A percentile compares a stretch with the other conserved stretches of the same genome.
Conservation (phyloP, 2,329 filamentous ascomycete genomes). For the Lasiodiplodia sp. region DNA sequence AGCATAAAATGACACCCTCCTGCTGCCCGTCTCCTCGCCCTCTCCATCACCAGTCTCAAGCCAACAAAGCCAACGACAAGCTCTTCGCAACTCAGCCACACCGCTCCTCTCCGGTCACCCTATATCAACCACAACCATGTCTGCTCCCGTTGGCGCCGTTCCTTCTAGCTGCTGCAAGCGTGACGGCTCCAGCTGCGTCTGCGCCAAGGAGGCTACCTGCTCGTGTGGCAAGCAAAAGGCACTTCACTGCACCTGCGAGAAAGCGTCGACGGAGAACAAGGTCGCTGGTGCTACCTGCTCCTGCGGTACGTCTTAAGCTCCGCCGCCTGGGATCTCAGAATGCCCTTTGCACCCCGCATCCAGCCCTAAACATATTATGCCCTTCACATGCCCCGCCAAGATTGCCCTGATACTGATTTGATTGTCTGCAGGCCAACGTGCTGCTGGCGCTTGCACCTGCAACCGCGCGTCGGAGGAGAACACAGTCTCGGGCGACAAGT, state of each 20-base stretch:
- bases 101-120: too few species aligned
- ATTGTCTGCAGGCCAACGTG: slow-evolving; percentile 65
- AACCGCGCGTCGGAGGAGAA: slow-evolving; percentile 77
- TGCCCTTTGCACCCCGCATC: slow-evolving; percentile 1
- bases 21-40: slow-evolving; percentile 3
- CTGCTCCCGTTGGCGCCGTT: slow-evolving; percentile 48
- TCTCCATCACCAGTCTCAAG: slow-evolving; percentile 3
- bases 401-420: not conserved
- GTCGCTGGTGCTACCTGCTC: slow-evolving; percentile 78
- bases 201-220: slow-evolving; percentile 70
- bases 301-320: slow-evolving; percentile 65
- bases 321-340: not conserved
- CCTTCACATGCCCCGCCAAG: not conserved
- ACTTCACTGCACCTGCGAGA: slow-evolving; percentile 85
- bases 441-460: slow-evolving; percentile 82
- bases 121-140: slow-evolving; percentile 39
- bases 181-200: slow-evolving; percentile 63
- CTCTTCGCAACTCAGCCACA: not conserved
- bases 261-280: slow-evolving; percentile 77
- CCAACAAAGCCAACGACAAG: not conserved
- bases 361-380: slow-evolving; percentile 5
- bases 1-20: slow-evolving; percentile 13
- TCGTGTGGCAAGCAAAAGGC: slow-evolving; percentile 90
- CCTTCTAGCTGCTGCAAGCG: slow-evolving; percentile 67
- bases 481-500: slow-evolving; percentile 66